These are phyloP conservation scores for Teunomyces cretensis DNA, from an alignment of 805 yeast genomes.

Conservation along the genomic window DNA sequence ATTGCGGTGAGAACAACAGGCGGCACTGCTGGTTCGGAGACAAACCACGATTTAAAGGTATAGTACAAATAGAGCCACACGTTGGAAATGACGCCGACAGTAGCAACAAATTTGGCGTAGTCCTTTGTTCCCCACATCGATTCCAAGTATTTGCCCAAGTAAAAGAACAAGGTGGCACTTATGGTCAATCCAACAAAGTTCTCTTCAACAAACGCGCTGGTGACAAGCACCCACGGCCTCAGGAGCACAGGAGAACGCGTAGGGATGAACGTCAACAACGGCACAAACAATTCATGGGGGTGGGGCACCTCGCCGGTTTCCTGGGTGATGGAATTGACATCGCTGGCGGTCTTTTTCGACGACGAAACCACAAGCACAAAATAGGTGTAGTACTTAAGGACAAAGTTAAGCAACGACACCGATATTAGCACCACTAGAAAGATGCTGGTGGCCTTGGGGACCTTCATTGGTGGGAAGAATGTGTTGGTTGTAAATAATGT, in stretches of 20 bases:
- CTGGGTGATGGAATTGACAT: constrained; percentile 24
- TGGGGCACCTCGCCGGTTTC: constrained; percentile 40
- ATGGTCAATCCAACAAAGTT: constrained; percentile 37
- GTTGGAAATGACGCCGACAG: constrained; percentile 38
- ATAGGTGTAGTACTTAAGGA: constrained; percentile 38
- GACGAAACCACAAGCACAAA: constrained; percentile 34
- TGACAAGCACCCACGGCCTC: constrained; percentile 52
- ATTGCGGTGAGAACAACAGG: constrained; percentile 53
- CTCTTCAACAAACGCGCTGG: constrained; percentile 48
- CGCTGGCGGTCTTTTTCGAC: constrained; percentile 21
- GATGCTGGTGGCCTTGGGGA: constrained; percentile 35
- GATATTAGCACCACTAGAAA: constrained; percentile 32
- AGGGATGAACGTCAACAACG: constrained; percentile 51
- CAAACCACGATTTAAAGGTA: constrained; percentile 12
- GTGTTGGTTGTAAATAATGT: not conserved
- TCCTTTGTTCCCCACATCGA: constrained; percentile 62
- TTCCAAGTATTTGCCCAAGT: constrained; percentile 65
- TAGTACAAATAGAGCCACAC: constrained; percentile 28
- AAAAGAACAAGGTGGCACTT: constrained; percentile 39
- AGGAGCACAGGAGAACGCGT: constrained; percentile 36
- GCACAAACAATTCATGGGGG: constrained; percentile 49
- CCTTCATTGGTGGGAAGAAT: constrained; percentile 21
- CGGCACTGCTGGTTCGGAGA: constrained; percentile 25
- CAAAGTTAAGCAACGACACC: constrained; percentile 31
- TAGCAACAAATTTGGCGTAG: constrained; percentile 45